Base-by-base conservation (phyloP, 805 yeast genomes). In the Ogataea nitratoaversa region DNA sequence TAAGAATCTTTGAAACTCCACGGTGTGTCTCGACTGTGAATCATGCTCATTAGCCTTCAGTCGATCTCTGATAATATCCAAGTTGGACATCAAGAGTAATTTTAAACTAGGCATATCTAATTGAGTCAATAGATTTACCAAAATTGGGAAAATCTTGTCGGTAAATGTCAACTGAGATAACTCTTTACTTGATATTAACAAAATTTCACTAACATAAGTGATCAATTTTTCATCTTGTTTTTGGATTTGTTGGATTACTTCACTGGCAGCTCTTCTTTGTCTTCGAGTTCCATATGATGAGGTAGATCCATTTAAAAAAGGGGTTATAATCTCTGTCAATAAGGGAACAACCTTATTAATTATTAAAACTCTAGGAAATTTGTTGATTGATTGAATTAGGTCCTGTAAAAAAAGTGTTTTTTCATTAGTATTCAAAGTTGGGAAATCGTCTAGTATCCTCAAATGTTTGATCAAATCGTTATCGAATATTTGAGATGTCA, bases 391-490 rank as follows among this genome's bases (percentile, higher is more conserved):
- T 4, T 64, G 63, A 18, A 75, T 60, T 38, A 91, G 67, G 1
- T 88, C 88, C 39, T 74, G 73, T 48, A 90, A 68, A 55, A 88
- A 88, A 1, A 78, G 67, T 19, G 75, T 59, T 52, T 82, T 83
- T 42, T 91, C 97, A 14, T 71, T 72, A 6, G 69, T 66, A 2
- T 81, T 65, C 50, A 84, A 82, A 0, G 95, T 84, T 8, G 89
- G 78, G 46, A 86, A 80, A 41, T 85, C 93, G 55, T 91, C 97
- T 33, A 91, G 61, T 50, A 84, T 82, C 59, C 82, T 78, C 67
- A 91, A 71, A 3, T 95, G 82, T 53, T 84, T 82, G 37, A 91
- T 78, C 36, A 89, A 66, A 37, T 91, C 86, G 47, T 88, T 90
- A 62, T 87, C 84, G 62, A 90, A 91, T 50, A 78, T 85, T 28